Evolutionary conservation across 257 asterid genomes (phyloP), one percentile per base, ranked within the genome.

Genomic region (Primulina huaijiensis): DNA sequence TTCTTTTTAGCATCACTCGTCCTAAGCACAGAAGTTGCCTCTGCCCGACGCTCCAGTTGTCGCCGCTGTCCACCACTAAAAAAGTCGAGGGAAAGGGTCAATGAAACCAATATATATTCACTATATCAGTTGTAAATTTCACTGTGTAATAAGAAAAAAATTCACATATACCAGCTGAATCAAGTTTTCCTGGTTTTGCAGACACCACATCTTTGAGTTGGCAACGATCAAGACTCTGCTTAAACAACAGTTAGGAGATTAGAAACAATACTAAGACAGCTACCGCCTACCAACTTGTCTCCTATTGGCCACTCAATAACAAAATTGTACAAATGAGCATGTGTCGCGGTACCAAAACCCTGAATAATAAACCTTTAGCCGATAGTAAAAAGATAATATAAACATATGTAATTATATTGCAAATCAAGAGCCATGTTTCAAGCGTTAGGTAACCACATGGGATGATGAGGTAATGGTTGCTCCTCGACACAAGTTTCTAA

Each of bases 41-140:
- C 74, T 94, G 99, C 61, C 99, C 99, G 4, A 94, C 97, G 35
- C 99, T 94, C 99, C 99, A 94, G 78, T 94, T 90, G 62, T 94
- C 97, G 3, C 99, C 99, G 7, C 77, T 91, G 75, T 91, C 97
- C 46, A 77, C 85, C 62, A 94, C 99, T 89, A 64, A 14, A 70
- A 21, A 29, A 67, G 30, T 0, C 6, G 19, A 56, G 40, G 16
- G 35, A 21, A 74, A 29, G 8, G 35, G 0, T 11, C 33, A 29
- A 71, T 62, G 11, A 31, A 31, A 56, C 19, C 17, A 65, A 63
- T 5, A 31, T 35, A 55, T 0, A 23, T 27, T 27, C 30, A 27
- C 30, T 27, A 27, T 27, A 27, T 27, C 30, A 21, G 19, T 0
- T 12, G 30, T 9, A 53, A 20, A 33, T 8, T 27, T 12, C 14